These are phyloP conservation scores for Cydonia oblonga DNA, from an alignment of 331 rosid genomes.

Conservation along the genomic window DNA sequence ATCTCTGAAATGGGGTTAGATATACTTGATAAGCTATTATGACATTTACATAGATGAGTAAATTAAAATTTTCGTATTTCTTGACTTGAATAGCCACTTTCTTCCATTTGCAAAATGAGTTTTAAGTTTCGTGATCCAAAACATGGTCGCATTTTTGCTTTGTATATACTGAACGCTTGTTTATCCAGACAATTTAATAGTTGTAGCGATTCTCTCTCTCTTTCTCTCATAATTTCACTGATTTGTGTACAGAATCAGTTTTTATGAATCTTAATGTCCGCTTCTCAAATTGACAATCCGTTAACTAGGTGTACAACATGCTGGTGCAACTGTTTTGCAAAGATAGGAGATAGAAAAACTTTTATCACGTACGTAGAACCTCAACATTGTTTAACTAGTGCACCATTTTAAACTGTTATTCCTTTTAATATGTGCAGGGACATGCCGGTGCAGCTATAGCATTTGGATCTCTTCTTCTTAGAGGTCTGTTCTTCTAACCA, in stretches of 20 bases:
- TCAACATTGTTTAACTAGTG: background rate
- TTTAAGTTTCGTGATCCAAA: background rate
- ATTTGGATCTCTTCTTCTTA: conserved; percentile 87
- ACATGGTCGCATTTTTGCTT: background rate
- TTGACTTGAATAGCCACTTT: background rate
- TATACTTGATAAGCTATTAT: background rate
- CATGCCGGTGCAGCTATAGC: conserved; percentile 93
- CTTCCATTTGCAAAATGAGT: background rate
- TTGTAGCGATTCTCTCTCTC: too few species aligned
- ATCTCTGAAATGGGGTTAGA: background rate
- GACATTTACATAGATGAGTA: background rate
- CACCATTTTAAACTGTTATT: background rate
- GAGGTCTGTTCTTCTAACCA: conserved; percentile 37
- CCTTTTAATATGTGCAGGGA: conserved; percentile 38
- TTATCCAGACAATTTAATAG: background rate
- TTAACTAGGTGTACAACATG: background rate
- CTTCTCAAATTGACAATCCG: background rate
- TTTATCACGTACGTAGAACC: background rate
- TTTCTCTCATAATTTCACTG: too few species aligned
- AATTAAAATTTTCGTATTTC: background rate
- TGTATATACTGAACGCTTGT: background rate
- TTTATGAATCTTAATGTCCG: too few species aligned
- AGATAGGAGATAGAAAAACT: background rate
- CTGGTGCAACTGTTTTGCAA: background rate
- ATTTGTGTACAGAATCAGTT: too few species aligned